Base-by-base conservation (phyloP, 2,329 filamentous ascomycete genomes). In the Hortaea werneckii region DNA sequence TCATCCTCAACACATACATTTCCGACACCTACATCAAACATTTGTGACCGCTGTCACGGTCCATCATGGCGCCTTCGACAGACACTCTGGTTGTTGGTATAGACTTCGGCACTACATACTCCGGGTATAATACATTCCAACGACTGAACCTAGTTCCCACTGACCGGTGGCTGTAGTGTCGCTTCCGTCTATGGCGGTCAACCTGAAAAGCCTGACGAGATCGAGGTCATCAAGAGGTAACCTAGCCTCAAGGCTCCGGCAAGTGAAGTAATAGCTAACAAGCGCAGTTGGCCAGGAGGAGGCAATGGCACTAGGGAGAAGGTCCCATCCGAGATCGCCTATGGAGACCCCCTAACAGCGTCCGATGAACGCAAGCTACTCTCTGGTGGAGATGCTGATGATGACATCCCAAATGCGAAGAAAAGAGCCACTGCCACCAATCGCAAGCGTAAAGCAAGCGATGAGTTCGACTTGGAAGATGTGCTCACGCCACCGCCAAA, bases 281-380 rank as follows among this genome's bases (percentile, higher is more conserved):
- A 28, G 39, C 29, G 12, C 40, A 49, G 43, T 44, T 88, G 84
- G 85, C 83, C 84, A 0, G 84, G 85, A 20, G 82, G 82, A 28
- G 87, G 87, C 58, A 83, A 83, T 56, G 85, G 87, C 66, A 87
- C 85, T 13, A 87, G 82, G 32, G 84, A 89, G 69, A 89, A 88
- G 69, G 84, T 88, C 2, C 84, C 84, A 1, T 86, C 83, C 11
- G 83, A 87, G 63, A 80, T 88, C 42, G 65, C 68, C 46, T 80
- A 83, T 50, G 79, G 38, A 37, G 13, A 8, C 2, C n/a, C 26
- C 13, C 10, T 34, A 43, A 41, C 26, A 13, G 9, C 10, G 37
- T 13, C 13, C 37, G 37, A 39, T 5, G 37, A 8, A 8, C 10
- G 10, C 37, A n/a, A 39, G 37, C 37, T 39, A 5, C 10, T 26